Evolutionary conservation across 345 rosid species (phyloP), one percentile per base, ranked within the genome.

Genomic region (Euphorbia tirucalli): DNA sequence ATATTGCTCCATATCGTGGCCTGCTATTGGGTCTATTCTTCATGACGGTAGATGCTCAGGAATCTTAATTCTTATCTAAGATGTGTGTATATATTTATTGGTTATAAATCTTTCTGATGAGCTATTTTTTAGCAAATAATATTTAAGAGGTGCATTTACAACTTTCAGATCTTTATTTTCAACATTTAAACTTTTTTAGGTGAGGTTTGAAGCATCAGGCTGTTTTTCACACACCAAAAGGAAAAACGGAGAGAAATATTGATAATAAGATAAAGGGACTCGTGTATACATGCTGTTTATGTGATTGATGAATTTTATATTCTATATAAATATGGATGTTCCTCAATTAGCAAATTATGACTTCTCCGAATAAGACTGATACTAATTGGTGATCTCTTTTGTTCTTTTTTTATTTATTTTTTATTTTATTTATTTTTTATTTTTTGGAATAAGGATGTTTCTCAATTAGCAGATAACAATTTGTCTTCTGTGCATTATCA

Each of bases 1-100:
- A 95, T 84, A 95, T 95, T 65, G 99, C 99, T 80, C 99, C 99
- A 55, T 95, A 92, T 75, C 97, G 99, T 27, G 99, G 99, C 74
- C 97, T 95, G 76, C 74, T 95, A 59, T 69, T 95, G 87, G 99
- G 99, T 75, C 99, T 95, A 78, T 95, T 95, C 89, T 95, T 95
- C 86, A 95, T 95, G 99, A 95, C 99, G 86, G 99, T 95, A 86
- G 62, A 79, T 73, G 70, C 19, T 58, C 49, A 41, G 32, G 11
- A 62, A 59, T 61, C 50, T 68, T 57, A 3, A 62, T 59, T 58
- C 50, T 68, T 57, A 3, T 71, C 28, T 48, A 19, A 61, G 30
- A 56, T 28, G 18, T 65, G 16, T 43, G 14, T 73, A 1, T 55
- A 14, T 28, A 35, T 61, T 5, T 15, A 7, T 62, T 5, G 41